These are phyloP conservation scores for Arthroderma sp. DNA, from an alignment of 2,329 filamentous ascomycete genomes.

Conservation along the genomic window DNA sequence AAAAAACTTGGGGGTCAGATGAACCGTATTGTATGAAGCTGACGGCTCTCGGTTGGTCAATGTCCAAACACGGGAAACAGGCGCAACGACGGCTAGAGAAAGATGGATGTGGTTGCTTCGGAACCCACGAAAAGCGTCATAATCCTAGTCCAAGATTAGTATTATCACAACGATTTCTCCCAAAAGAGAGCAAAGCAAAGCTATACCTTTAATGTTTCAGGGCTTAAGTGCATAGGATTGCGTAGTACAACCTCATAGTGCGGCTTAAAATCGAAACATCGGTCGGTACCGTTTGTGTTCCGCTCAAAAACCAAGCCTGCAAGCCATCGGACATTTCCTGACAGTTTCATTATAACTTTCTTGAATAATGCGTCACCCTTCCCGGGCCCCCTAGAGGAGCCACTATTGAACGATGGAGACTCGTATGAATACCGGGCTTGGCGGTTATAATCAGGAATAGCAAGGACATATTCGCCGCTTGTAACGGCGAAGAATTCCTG, in stretches of 20 bases:
- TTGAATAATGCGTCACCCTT: conserved; percentile 66
- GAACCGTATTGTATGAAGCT: conserved; percentile 89
- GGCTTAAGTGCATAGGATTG: conserved; percentile 60
- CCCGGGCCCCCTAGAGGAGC: conserved; percentile 44
- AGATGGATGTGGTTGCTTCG: conserved; percentile 93
- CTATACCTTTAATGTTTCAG: conserved; percentile 39
- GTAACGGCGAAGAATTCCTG: conserved; percentile 91
- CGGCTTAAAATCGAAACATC: conserved; percentile 79
- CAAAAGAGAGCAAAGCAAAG: neutral
- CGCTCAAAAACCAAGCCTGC: conserved; percentile 86
- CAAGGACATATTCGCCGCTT: conserved; percentile 87
- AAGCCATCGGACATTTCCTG: conserved; percentile 87
- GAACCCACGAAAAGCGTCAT: conserved; percentile 95
- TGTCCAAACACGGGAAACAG: conserved; percentile 75
- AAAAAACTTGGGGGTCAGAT: conserved; percentile 89
- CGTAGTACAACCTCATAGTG: conserved; percentile 87
- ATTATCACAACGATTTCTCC: conserved; percentile 1
- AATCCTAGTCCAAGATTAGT: conserved; percentile 33
- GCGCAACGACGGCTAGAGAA: conserved; percentile 80
- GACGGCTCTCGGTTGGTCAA: conserved; percentile 63
- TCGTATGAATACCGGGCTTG: conserved; percentile 58
- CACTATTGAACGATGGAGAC: conserved; percentile 39
- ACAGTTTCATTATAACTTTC: conserved; percentile 97
- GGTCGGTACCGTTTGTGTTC: conserved; percentile 56
- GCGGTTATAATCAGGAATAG: conserved; percentile 84